Evolutionary conservation across 148 eudicot species (phyloP).

Genomic region (Vaccinium vitisidaea): DNA sequence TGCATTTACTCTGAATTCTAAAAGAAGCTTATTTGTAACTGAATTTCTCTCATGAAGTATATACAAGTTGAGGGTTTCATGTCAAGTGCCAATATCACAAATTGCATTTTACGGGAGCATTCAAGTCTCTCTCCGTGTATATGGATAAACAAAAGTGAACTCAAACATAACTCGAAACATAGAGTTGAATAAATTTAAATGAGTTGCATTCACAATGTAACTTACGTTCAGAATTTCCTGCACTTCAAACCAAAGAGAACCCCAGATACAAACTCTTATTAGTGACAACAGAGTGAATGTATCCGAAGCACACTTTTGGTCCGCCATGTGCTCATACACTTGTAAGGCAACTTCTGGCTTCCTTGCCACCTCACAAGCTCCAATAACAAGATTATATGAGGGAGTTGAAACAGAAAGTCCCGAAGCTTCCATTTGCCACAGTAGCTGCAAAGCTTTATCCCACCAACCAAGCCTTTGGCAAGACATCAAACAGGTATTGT

Average conservation of each 20-base stretch:
- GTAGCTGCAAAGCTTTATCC: conserved; percentile 54
- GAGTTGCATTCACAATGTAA: conserved; percentile 4
- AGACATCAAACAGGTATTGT: conserved; percentile 52
- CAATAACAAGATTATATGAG: conserved; percentile 61
- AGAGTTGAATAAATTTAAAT: neutral
- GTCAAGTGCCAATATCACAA: neutral
- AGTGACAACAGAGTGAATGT: conserved; percentile 55
- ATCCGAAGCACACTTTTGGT: conserved; percentile 45
- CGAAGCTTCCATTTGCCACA: conserved; percentile 60
- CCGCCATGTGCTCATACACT: conserved; percentile 54
- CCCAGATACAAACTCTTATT: conserved; percentile 62
- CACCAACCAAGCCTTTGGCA: conserved; percentile 56
- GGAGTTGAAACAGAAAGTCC: conserved; percentile 40
- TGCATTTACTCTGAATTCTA: neutral
- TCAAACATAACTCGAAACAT: neutral
- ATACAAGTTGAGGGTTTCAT: neutral
- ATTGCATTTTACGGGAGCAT: neutral
- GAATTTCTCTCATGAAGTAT: neutral
- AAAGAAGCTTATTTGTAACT: neutral
- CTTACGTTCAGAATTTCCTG: conserved; percentile 53
- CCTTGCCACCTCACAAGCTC: conserved; percentile 56
- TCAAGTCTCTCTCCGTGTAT: neutral
- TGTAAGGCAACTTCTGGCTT: conserved; percentile 55
- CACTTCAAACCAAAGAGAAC: conserved; percentile 55
- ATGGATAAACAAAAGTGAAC: neutral